Percentiles rank a stretch among this genome's conserved stretches.
Evolutionary conservation across 2,329 filamentous ascomycete genomes (phyloP).

Genomic region (Pseudogymnoascus sp.): DNA sequence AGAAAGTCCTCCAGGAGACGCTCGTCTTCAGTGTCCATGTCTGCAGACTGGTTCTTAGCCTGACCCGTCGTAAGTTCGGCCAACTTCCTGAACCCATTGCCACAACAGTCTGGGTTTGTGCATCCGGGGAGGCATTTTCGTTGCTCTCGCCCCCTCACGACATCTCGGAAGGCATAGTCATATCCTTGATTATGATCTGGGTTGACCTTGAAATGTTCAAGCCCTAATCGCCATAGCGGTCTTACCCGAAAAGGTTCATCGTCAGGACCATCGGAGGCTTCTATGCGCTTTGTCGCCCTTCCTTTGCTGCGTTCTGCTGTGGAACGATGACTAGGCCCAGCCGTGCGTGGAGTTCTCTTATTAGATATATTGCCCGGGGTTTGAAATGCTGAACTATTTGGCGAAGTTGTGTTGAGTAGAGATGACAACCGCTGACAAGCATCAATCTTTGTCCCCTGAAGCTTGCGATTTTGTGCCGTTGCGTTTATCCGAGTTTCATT

Average conservation of each 20-base stretch:
- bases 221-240: slow-evolving; percentile 31
- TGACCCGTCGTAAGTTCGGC: slow-evolving; percentile 23
- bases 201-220: slow-evolving; percentile 57
- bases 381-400: neutral
- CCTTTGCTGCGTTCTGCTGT: neutral
- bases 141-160: slow-evolving; percentile 48
- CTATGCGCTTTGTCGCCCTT: neutral
- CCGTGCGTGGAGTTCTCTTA: neutral
- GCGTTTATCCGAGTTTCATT: neutral
- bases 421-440: neutral
- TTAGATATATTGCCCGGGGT: neutral
- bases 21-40: slow-evolving; percentile 33
- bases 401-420: neutral
- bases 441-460: neutral
- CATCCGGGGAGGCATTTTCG: slow-evolving; percentile 54
- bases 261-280: slow-evolving; percentile 14
- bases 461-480: neutral
- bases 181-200: slow-evolving; percentile 48
- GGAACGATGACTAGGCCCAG: neutral
- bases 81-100: slow-evolving; percentile 28
- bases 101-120: slow-evolving; percentile 46
- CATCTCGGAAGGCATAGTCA: slow-evolving; percentile 51
- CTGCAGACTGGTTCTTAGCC: neutral
- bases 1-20: slow-evolving; percentile 47
- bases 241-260: slow-evolving; percentile 33